These are phyloP conservation scores for Aureobasidium sp. DNA, from an alignment of 2,329 filamentous ascomycete species.

Conservation along the genomic window DNA sequence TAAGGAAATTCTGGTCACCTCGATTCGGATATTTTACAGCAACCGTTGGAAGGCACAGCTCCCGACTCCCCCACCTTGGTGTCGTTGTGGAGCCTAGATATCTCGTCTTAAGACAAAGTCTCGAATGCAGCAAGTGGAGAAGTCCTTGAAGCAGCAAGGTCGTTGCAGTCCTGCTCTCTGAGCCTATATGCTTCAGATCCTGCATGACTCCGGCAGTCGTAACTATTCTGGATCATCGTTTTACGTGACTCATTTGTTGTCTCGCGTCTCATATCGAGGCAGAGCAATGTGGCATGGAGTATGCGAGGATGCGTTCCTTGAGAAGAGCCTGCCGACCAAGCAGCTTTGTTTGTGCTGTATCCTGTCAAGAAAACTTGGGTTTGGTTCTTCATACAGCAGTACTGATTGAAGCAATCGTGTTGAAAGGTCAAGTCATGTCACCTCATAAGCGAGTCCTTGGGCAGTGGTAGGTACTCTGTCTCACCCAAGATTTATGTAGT, in stretches of 20 bases:
- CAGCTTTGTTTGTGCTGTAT: not conserved
- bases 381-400: not conserved
- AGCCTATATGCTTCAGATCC: not conserved
- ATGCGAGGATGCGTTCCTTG: not conserved
- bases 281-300: not conserved
- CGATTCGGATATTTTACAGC: not conserved
- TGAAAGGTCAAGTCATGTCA: not conserved
- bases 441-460: not conserved
- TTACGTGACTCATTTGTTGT: not conserved
- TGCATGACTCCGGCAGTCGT: not conserved
- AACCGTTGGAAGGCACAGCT: not conserved
- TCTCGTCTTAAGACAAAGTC: not conserved
- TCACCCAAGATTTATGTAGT: not conserved
- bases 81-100: not conserved
- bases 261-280: not conserved
- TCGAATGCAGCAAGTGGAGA: not conserved
- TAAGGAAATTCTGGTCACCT: not conserved
- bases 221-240: not conserved
- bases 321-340: not conserved
- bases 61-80: not conserved
- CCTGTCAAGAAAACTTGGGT: not conserved
- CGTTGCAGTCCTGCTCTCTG: not conserved
- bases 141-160: not conserved
- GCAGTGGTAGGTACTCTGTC: not conserved
- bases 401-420: not conserved